phyloP scores from a whole-genome alignment of 208 protist species.

The Crithidia bombi region DNA sequence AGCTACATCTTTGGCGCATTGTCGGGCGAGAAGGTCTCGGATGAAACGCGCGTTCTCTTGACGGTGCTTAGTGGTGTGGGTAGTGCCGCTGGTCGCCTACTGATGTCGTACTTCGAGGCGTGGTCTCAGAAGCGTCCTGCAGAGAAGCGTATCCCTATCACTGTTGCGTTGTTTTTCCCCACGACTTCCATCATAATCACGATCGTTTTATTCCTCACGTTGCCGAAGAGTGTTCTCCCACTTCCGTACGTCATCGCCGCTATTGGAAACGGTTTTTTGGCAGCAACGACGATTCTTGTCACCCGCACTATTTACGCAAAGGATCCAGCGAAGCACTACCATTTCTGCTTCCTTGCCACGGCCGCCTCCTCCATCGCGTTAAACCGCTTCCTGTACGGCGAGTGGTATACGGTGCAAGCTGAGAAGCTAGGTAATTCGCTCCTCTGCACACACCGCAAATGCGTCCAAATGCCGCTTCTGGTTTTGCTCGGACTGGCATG shows the following conservation, averaged over 20 bases:
- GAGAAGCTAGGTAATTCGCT: conserved; percentile 39
- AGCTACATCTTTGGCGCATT: conserved; percentile 48
- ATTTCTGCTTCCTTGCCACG: conserved; percentile 52
- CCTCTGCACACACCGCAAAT: conserved; percentile 24
- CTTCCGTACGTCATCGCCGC: conserved; percentile 60
- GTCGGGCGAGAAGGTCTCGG: conserved; percentile 21
- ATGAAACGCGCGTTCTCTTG: conserved; percentile 42
- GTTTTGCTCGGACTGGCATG: conserved; percentile 44
- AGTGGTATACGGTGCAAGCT: conserved; percentile 65
- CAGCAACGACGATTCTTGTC: conserved; percentile 56
- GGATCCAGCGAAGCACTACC: conserved; percentile 77
- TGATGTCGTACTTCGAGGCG: conserved; percentile 57
- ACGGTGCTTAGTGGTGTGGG: conserved; percentile 59
- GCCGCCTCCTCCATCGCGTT: conserved; percentile 49
- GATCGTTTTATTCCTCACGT: conserved; percentile 46
- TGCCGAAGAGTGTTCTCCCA: conserved; percentile 39
- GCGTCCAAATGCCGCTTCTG: conserved; percentile 50
- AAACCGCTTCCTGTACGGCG: conserved; percentile 70
- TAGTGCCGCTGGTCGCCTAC: conserved; percentile 49
- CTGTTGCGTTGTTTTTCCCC: conserved; percentile 47
- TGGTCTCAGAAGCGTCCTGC: conserved; percentile 46
- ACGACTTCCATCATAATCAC: conserved; percentile 41
- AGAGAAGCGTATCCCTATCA: conserved; percentile 61
- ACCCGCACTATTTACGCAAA: conserved; percentile 68
- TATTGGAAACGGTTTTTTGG: conserved; percentile 62